A percentile compares a stretch with the other conserved stretches of the same genome.
phyloP scores from a whole-genome alignment of 371 early-diverging fungal species.

The Lichtheimia corymbifera region DNA sequence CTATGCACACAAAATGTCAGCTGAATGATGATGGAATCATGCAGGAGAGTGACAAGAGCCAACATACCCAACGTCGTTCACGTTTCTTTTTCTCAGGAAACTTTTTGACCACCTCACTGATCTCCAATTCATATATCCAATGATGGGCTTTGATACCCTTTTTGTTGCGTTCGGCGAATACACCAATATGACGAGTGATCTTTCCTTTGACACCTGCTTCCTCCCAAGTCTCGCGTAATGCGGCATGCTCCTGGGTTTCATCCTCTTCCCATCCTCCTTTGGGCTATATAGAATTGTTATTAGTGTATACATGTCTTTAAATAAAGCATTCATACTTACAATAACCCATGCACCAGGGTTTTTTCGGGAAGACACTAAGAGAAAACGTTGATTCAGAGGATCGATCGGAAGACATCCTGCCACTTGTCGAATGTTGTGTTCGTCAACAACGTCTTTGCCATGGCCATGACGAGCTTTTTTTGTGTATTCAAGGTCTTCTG shows the following conservation, averaged over 20 bases:
- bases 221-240: slow-evolving; percentile 69
- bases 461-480: slow-evolving; percentile 49
- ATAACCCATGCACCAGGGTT: slow-evolving; percentile 57
- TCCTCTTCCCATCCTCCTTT: slow-evolving; percentile 75
- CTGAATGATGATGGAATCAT: neutral
- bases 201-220: slow-evolving; percentile 64
- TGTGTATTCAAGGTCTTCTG: slow-evolving; percentile 27
- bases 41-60: neutral
- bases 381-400: slow-evolving; percentile 43
- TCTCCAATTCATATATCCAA: slow-evolving; percentile 64
- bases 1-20: slow-evolving; percentile 20
- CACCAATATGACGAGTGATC: slow-evolving; percentile 54
- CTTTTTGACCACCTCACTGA: slow-evolving; percentile 52
- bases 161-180: slow-evolving; percentile 52
- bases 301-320: neutral
- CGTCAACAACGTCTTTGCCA: slow-evolving; percentile 35
- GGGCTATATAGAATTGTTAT: slow-evolving; percentile 31
- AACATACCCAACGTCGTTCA: slow-evolving; percentile 60
- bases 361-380: slow-evolving; percentile 58
- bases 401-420: slow-evolving; percentile 67
- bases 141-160: slow-evolving; percentile 57
- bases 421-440: slow-evolving; percentile 47
- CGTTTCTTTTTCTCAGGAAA: slow-evolving; percentile 67
- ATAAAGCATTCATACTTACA: slow-evolving; percentile 17
- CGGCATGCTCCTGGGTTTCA: slow-evolving; percentile 67